A percentile compares a stretch with the other conserved stretches of the same genome.
Evolutionary conservation across 805 yeast genomes (phyloP).

Genomic region (Scheffersomyces lignosus): DNA sequence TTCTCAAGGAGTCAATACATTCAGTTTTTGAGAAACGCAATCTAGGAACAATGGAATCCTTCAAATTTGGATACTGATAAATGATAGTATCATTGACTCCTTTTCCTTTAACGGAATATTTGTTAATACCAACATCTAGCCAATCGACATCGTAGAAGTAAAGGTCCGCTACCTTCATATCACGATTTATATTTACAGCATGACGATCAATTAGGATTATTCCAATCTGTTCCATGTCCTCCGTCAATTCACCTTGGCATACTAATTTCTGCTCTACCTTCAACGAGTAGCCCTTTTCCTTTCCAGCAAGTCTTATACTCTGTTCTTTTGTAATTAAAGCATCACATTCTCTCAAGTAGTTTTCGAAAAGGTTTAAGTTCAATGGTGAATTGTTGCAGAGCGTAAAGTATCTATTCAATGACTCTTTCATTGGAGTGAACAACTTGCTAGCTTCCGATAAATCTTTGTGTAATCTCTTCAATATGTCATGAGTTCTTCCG

Average conservation of each 20-base stretch:
- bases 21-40: conserved; percentile 20
- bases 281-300: conserved; percentile 34
- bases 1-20: conserved; percentile 39
- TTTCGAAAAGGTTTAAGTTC: conserved; percentile 56
- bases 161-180: conserved; percentile 51
- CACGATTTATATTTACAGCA: conserved; percentile 41
- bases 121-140: conserved; percentile 47
- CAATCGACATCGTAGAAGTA: conserved; percentile 67
- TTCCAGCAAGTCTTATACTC: conserved; percentile 15
- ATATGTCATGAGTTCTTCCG: conserved; percentile 57
- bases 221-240: conserved; percentile 40
- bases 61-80: conserved; percentile 4
- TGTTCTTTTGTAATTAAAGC: conserved; percentile 30
- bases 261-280: conserved; percentile 61
- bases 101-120: conserved; percentile 1
- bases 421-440: conserved; percentile 52
- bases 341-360: conserved; percentile 61
- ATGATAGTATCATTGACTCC: neutral
- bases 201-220: conserved; percentile 49
- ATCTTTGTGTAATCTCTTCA: conserved; percentile 57
- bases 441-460: conserved; percentile 39
- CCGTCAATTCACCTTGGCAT: conserved; percentile 60
- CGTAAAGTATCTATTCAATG: conserved; percentile 50
- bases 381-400: conserved; percentile 53
- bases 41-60: conserved; percentile 16